Evolutionary conservation across 2,329 filamentous ascomycete species (phyloP), one percentile per base, ranked within the genome.

Genomic region (Penicillium sp.): DNA sequence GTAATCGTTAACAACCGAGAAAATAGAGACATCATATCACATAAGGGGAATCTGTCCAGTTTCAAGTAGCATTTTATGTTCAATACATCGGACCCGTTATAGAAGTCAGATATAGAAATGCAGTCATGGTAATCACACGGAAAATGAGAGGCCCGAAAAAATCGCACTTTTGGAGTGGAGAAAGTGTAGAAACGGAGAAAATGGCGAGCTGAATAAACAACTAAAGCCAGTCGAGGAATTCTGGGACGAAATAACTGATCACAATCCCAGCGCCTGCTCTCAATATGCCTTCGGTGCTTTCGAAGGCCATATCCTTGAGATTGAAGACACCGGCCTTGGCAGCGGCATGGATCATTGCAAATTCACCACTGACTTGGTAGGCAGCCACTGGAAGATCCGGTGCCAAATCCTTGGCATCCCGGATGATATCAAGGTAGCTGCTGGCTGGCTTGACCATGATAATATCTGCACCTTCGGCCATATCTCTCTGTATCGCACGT

Each of bases 361-460:
- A 99, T 78, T 99, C 94, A 65, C 94, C 94, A 68, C 89, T 94
- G 57, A 99, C 94, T 74, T 99, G 94, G 74, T 99, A 99, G 22
- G 94, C 93, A 1, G 94, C 93, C 35, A 99, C 83, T 2, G 94
- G 94, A 74, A 97, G 82, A 73, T 97, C 92, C 71, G 87, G 89
- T 57, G 90, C 93, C 52, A 97, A 83, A 52, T 97, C 92, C 80
- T 96, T 97, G 51, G 94, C 94, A 71, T 99, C 94, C 64, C 90
- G 91, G 74, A 99, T 97, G 68, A 99, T 96, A 76, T 99, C 94
- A 44, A 99, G 83, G 73, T 96, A 99, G 74, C 93, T 91, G 67
- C 89, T 89, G 10, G 94, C 94, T 2, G 94, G 94, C 82, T 99
- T 99, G 60, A 99, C 94, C 93, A 99, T 97, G 76, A 99, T 96